phyloP scores from a whole-genome alignment of 177 flowering plant genomes.

The Vitis hybrid region DNA sequence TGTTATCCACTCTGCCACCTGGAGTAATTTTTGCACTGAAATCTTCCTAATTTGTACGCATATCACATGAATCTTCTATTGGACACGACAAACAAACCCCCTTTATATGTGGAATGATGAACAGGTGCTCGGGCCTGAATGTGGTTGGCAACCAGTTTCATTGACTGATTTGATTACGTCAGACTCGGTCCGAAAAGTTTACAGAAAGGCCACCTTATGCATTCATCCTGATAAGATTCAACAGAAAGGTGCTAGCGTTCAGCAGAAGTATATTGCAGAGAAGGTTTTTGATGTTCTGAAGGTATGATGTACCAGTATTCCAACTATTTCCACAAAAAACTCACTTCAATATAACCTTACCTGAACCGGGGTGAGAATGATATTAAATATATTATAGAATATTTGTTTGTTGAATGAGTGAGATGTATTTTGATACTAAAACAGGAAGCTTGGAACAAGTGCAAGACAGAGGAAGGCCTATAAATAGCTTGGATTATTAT shows the following conservation, averaged over 20 bases:
- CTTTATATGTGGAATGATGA: neutral
- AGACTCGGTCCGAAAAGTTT: constrained; percentile 75
- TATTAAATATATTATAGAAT: neutral
- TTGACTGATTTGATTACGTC: constrained; percentile 82
- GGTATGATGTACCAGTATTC: constrained; percentile 38
- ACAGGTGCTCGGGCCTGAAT: constrained; percentile 91
- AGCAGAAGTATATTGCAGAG: constrained; percentile 83
- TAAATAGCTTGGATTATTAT: constrained; percentile 17
- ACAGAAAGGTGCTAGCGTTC: constrained; percentile 84
- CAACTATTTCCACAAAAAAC: neutral
- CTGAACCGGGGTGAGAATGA: neutral
- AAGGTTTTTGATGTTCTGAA: constrained; percentile 89
- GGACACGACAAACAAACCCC: neutral
- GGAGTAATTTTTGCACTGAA: neutral
- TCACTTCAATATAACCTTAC: neutral
- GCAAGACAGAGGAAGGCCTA: constrained; percentile 79
- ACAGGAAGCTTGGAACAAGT: constrained; percentile 95
- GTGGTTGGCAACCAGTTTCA: constrained; percentile 91
- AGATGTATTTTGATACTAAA: neutral
- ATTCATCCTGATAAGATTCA: constrained; percentile 97
- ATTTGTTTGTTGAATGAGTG: neutral
- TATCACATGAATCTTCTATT: neutral
- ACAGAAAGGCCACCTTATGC: constrained; percentile 73
- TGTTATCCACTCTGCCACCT: neutral
- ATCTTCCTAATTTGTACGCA: neutral